Base-by-base conservation (phyloP, 192 early-diverging fungal genomes). In the Thamnidium elegans region DNA sequence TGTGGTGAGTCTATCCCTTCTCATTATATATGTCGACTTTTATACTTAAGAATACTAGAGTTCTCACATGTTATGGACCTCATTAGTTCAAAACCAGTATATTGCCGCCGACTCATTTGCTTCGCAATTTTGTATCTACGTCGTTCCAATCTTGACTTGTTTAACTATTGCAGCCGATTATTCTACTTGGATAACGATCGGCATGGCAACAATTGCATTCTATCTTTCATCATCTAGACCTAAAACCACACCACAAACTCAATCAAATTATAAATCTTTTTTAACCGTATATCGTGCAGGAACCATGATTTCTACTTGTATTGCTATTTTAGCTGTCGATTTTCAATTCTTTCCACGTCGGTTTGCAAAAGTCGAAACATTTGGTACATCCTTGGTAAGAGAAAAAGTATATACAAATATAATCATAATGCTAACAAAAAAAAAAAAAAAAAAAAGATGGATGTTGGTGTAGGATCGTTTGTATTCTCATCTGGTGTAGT, bases 291-390 rank as follows among this genome's bases (percentile, higher is more conserved):
- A 90, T 72, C 84, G 90, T n/a, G 86, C 87, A 8, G 75, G 79
- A 15, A 89, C 90, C 77, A 91, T 92, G 86, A 77, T 89, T 46
- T 61, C 90, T 47, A 92, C 90, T 14, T 91, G 90, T 58, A 82
- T 92, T 32, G 84, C 89, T 13, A 99, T 99, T 67, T 79, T 99
- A 4, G 94, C 94, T 0, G 95, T 99, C 1, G 96, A 99, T 76
- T 99, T 99, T 73, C 76, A 82, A 15, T 80, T 92, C 26, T 96
- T 99, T 68, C 94, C 95, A 3, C 80, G 94, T 36, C 73, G 84
- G 15, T 95, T 88, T 71, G 94, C 94, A 48, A 99, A 99, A 76
- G 89, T 90, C 1, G 94, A 97, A 67, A 90, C 86, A 15, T 94
- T 85, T 79, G 96, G 95, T 6, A 90, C 86, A 2, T 94, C 94